Evolutionary conservation across 2,329 filamentous ascomycete species (phyloP).

Genomic region (Penicillium sp.): DNA sequence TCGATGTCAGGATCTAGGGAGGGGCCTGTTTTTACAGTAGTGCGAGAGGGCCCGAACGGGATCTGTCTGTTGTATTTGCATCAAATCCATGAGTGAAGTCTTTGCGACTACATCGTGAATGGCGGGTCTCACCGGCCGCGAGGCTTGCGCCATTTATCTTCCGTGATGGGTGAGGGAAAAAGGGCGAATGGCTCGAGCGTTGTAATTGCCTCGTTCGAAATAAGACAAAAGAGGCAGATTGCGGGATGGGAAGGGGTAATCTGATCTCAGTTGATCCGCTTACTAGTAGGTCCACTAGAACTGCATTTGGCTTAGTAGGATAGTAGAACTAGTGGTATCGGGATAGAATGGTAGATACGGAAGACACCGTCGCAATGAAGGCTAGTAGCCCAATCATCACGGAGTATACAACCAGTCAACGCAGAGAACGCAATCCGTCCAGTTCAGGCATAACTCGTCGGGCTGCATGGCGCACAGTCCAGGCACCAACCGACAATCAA

Average conservation of each 20-base stretch:
- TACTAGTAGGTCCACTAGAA: no score
- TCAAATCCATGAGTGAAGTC: no score
- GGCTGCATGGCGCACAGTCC: not conserved
- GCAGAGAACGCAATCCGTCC: not conserved
- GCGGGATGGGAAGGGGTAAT: not conserved
- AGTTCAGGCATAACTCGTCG: not conserved
- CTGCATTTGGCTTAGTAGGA: no score
- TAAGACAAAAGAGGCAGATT: not conserved
- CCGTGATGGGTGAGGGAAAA: no score
- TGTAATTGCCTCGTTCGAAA: not conserved
- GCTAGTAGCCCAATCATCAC: not conserved
- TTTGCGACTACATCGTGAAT: not conserved
- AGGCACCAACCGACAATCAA: not conserved
- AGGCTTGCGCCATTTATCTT: conserved; percentile 6
- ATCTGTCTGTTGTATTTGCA: no score
- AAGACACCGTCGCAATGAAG: not conserved
- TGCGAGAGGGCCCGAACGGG: not conserved
- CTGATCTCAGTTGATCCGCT: not conserved
- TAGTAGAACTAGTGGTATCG: no score
- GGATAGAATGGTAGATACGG: not conserved
- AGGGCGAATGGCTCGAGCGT: not conserved
- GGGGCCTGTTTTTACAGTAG: no score
- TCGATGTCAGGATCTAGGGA: no score
- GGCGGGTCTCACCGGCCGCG: not conserved
- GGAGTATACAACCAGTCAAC: not conserved